phyloP scores from a whole-genome alignment of 2,329 filamentous ascomycete species.

The Xylariaceae sp. region DNA sequence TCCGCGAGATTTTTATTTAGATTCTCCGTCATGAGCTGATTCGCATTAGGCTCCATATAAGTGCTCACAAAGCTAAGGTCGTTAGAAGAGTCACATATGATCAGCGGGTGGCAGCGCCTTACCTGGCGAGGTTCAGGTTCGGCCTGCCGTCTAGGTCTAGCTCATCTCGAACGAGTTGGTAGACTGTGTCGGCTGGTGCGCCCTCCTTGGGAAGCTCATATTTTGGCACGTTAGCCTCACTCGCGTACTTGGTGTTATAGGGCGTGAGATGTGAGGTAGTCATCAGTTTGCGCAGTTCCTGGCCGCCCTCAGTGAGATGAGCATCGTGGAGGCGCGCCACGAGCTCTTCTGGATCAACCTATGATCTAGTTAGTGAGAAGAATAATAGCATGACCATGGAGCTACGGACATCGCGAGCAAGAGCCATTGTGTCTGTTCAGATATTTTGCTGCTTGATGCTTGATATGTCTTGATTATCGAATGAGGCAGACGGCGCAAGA shows the following conservation, averaged over 20 bases:
- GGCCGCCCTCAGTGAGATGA: conserved; percentile 45
- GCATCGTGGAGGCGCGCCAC: conserved; percentile 57
- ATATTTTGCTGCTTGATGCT: no score
- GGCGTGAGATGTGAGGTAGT: conserved; percentile 59
- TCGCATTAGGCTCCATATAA: conserved; percentile 72
- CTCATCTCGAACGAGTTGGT: conserved; percentile 69
- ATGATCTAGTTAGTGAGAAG: background rate
- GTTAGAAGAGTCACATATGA: conserved; percentile 15
- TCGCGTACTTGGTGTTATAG: conserved; percentile 64
- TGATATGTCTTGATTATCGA: no score
- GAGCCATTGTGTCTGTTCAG: conserved; percentile 14
- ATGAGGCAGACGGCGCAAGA: no score
- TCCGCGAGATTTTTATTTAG: conserved; percentile 75
- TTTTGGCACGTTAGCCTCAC: conserved; percentile 61
- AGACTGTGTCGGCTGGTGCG: conserved; percentile 66
- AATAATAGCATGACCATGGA: background rate
- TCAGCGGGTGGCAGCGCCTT: conserved; percentile 15
- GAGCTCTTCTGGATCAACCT: conserved; percentile 63
- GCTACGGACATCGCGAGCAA: conserved; percentile 22
- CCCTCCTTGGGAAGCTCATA: conserved; percentile 63
- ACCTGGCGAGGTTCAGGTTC: conserved; percentile 69
- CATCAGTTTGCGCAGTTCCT: conserved; percentile 46
- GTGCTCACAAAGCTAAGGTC: conserved; percentile 68
- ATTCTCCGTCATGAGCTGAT: conserved; percentile 70
- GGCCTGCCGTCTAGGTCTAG: conserved; percentile 69